Evolutionary conservation across 169 alveolate genomes (phyloP).

Genomic region (Eimeria sp.): DNA sequence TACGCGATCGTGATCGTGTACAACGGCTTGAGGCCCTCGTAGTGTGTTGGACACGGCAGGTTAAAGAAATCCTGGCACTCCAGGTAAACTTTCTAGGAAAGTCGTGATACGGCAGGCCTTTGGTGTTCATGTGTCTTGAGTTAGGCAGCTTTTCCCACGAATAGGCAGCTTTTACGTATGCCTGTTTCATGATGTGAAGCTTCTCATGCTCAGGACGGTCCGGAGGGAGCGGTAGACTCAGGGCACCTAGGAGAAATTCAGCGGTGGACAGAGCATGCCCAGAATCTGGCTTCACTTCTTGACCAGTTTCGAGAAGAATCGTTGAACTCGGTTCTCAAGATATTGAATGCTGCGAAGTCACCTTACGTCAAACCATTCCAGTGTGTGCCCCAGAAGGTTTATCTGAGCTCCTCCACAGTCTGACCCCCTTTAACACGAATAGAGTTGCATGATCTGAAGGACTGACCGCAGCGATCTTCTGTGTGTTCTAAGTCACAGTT

Average conservation of each 20-base stretch:
- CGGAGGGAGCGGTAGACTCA: conserved; percentile 92
- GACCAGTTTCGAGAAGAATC: conserved; percentile 93
- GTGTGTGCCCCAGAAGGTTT: conserved; percentile 52
- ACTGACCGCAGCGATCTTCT: not conserved
- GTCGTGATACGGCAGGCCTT: not conserved
- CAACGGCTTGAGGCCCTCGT: conserved; percentile 95
- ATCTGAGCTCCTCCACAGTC: not conserved
- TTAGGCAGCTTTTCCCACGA: not conserved
- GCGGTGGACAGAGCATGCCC: conserved; percentile 94
- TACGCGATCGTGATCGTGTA: conserved; percentile 95
- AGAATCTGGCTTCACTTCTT: conserved; percentile 91
- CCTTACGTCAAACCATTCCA: conserved; percentile 93
- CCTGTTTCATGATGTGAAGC: not conserved
- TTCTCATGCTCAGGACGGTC: conserved; percentile 21
- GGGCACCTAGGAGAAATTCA: conserved; percentile 96
- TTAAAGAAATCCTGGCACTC: conserved; percentile 94
- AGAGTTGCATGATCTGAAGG: not conserved
- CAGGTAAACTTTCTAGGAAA: conserved; percentile 85
- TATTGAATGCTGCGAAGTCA: conserved; percentile 92
- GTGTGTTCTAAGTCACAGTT: not conserved
- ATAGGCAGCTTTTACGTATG: not conserved
- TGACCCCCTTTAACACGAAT: not conserved
- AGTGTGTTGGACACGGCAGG: conserved; percentile 97
- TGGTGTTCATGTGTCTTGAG: not conserved
- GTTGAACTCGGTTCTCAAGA: conserved; percentile 91